A percentile compares a stretch with the other conserved stretches of the same genome.
Conservation (phyloP, 108 stramenopile genomes). For the Cyclostephanos tholiformis region DNA sequence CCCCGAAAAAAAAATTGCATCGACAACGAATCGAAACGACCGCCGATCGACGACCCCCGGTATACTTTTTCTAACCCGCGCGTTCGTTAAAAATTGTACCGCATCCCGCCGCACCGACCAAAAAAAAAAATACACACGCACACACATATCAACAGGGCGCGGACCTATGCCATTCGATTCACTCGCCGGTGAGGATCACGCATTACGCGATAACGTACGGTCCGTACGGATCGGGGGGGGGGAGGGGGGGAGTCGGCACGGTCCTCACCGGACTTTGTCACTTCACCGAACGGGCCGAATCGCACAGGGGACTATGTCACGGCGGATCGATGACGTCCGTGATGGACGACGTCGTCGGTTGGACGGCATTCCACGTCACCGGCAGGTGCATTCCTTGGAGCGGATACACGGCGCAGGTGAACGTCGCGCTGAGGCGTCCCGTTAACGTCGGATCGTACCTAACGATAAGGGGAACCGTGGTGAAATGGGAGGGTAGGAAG, state of each 20-base stretch:
- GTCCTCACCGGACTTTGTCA: constrained; percentile 71
- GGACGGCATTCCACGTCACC: constrained; percentile 75
- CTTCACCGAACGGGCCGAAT: constrained; percentile 74
- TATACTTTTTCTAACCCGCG: no score
- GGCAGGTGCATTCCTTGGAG: constrained; percentile 75
- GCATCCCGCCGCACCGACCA: no score
- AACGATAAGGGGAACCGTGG: constrained; percentile 54
- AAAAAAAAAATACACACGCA: no score
- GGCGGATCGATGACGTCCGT: constrained; percentile 80
- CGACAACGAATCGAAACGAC: no score
- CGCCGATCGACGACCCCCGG: no score
- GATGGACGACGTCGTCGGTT: constrained; percentile 88
- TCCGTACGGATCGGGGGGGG: neutral
- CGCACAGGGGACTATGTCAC: constrained; percentile 83
- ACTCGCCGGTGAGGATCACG: constrained; percentile 67
- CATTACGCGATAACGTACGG: constrained; percentile 62
- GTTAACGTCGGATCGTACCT: constrained; percentile 64
- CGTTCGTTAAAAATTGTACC: no score
- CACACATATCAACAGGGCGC: constrained; percentile 23
- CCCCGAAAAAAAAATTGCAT: no score
- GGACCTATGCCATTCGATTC: constrained; percentile 68
- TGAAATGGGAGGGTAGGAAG: constrained; percentile 69
- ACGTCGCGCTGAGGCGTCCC: constrained; percentile 61
- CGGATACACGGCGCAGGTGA: constrained; percentile 87
- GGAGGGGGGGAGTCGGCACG: constrained; percentile 63